Base-by-base conservation (phyloP, 2,329 filamentous ascomycete genomes). In the Allantophomopsis lycopodina region DNA sequence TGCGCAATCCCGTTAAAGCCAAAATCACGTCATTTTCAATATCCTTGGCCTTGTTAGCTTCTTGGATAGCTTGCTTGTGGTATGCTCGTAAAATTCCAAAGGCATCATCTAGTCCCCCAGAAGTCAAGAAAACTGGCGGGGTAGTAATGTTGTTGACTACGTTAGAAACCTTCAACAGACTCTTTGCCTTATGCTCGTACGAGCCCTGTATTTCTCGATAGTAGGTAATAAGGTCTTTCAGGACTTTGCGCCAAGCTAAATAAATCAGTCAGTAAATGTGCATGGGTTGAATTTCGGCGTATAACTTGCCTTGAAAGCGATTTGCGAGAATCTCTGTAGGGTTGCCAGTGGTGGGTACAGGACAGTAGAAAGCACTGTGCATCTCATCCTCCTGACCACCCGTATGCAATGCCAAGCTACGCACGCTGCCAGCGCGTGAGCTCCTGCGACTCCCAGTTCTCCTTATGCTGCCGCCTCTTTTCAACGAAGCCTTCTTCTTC, bases 181-280 rank as follows among this genome's bases (percentile, higher is more conserved):
- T 76, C 58, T 95, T 96, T 20, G 83, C 73, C 44, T 83, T 79
- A 41, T 80, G 72, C 54, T 98, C 89, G 59, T 95, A 95, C 36
- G 88, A 84, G 38, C 73, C 73, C 55, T 94, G 86, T 36, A 96
- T 78, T 58, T 96, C 91, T 51, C 85, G 79, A 58, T 95, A 96
- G 59, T 94, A 96, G 41, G 83, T 66, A 48, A 96, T 94, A 35
- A 96, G 69, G 49, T 95, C 88, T 58, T 96, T 96, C 39, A 98
- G 72, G 12, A 95, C 73, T 64, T 94, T 94, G 51, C 91, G 77
- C 91, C 91, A 98, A 38, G 83, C 87, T 93, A 40, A 33, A 17
- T 18, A 32, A 36, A 39, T 20, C 43, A 44, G 38, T 46, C 7
- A 40, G 35, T 16, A 10, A 38, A 30, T 17, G 40, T 14, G 41